Conservation (phyloP, 768 basidiomycete species). For the Daedalea quercina region DNA sequence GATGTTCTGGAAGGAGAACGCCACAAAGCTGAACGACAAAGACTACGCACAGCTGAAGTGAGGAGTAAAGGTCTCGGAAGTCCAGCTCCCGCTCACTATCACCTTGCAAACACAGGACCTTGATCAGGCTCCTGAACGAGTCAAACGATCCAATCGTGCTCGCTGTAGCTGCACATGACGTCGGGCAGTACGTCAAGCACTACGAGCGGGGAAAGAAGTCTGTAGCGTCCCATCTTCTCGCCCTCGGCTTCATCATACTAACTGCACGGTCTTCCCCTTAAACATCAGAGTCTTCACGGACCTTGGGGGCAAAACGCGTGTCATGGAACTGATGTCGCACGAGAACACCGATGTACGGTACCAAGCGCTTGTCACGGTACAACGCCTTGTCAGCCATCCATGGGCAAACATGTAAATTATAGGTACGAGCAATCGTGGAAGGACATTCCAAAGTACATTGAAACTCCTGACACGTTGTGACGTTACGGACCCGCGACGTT, state of each 20-base stretch:
- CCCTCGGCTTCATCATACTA: not conserved
- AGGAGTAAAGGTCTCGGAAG: conserved; percentile 7
- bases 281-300: conserved; percentile 64
- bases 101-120: conserved; percentile 38
- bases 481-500: not conserved
- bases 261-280: conserved; percentile 3
- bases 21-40: conserved; percentile 75
- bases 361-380: conserved; percentile 84
- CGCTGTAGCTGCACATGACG: conserved; percentile 88
- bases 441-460: not conserved
- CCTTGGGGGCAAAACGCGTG: conserved; percentile 77
- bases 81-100: not conserved
- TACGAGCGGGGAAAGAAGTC: conserved; percentile 91
- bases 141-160: conserved; percentile 73
- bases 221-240: conserved; percentile 19
- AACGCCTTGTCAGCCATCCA: conserved; percentile 86
- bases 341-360: conserved; percentile 86
- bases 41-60: conserved; percentile 84
- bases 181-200: conserved; percentile 92
- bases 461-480: not conserved
- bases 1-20: conserved; percentile 98
- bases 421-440: not conserved
- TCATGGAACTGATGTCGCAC: conserved; percentile 93
- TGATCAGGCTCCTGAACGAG: conserved; percentile 65
- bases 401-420: conserved; percentile 50